A percentile compares a stretch with the other conserved stretches of the same genome.
These are phyloP conservation scores for Candida argentea DNA, from an alignment of 805 yeast genomes.

Conservation along the genomic window DNA sequence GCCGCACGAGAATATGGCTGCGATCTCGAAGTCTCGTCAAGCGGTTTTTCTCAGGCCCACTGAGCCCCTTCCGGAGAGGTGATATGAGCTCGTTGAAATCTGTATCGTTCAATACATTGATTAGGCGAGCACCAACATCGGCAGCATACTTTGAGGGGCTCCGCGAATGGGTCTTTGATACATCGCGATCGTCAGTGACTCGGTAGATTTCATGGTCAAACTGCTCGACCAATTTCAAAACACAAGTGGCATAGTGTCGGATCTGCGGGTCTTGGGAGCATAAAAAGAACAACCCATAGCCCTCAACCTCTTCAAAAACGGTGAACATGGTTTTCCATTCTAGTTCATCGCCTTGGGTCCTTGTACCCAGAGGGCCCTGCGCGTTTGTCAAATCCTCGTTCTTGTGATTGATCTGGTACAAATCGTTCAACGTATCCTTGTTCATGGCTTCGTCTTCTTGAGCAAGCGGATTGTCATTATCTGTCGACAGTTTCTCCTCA, in stretches of 20 bases:
- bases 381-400: constrained; percentile 20
- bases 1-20: constrained; percentile 56
- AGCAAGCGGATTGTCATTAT: constrained; percentile 19
- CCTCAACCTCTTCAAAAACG: constrained; percentile 89
- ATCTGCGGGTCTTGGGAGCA: constrained; percentile 78
- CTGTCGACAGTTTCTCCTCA: constrained; percentile 12
- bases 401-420: constrained; percentile 35
- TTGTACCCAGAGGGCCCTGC: constrained; percentile 4
- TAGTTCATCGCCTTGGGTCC: constrained; percentile 43
- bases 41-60: constrained; percentile 72
- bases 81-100: constrained; percentile 59
- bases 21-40: constrained; percentile 53
- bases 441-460: constrained; percentile 27
- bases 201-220: constrained; percentile 78
- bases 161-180: constrained; percentile 36
- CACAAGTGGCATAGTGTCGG: constrained; percentile 65
- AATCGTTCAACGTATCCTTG: constrained; percentile 29
- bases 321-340: constrained; percentile 76
- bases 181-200: constrained; percentile 18
- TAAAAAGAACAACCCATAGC: constrained; percentile 84
- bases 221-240: constrained; percentile 68
- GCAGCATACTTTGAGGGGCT: constrained; percentile 66
- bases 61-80: constrained; percentile 39
- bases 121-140: constrained; percentile 64
- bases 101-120: constrained; percentile 62